Base-by-base conservation (phyloP, 495 filamentous ascomycete genomes). In the Penicillium crystallinum region DNA sequence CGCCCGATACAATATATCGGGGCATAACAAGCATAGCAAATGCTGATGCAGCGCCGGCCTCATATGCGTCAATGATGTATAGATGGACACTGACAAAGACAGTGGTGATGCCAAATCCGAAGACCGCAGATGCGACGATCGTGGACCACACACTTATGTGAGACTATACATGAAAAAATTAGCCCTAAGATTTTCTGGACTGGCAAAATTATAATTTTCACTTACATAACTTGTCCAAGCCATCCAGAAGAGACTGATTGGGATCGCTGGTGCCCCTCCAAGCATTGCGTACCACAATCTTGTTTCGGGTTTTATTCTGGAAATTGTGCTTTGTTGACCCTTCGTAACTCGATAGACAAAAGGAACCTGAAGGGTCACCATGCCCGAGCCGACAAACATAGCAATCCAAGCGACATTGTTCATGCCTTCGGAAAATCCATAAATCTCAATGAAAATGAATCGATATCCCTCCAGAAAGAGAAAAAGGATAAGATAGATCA, bases 401-500 rank as follows among this genome's bases (percentile, higher is more conserved):
- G 74, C 76, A 3, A 77, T 52, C 63, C 83, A 87, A 18, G 63
- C 67, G 9, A 81, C 56, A 14, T 75, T 78, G 0, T 77, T 81
- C 11, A 77, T 52, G 4, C 76, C 75, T 18, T 75, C 44, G 0
- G 67, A 71, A 30, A 81, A 68, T 14, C 70, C 70, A 51, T 86
- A 78, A 1, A 74, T 77, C 2, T 80, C 68, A 14, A 62, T 62
- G 58, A 84, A 88, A 53, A 87, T 75, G 57, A 74, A 81, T 2
- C 71, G 71, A 59, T 83, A 87, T 4, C 81, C 82, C 29, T 77
- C 72, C 11, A 84, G 63, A 58, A 85, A 85, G 5, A 78, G 77
- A 62, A 85, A 86, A 0, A 85, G 71, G 8, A 86, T 68, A 46
- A 81, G 75, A 52, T 85, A 87, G 29, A 86, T 66, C 3, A 85